These are phyloP conservation scores for Wickerhamomyces chambardii DNA, from an alignment of 805 yeast genomes.

Conservation along the genomic window DNA sequence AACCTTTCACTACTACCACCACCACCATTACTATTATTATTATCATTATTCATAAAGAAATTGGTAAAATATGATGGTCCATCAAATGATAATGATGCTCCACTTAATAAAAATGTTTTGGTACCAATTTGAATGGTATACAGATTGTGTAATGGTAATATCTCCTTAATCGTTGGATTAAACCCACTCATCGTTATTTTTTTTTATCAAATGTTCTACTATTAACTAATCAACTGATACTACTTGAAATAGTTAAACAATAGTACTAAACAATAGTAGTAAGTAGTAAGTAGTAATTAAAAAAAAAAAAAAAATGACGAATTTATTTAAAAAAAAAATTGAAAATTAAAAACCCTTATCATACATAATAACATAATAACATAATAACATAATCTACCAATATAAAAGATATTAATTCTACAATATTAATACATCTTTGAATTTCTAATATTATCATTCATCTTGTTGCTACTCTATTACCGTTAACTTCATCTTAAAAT, in stretches of 20 bases:
- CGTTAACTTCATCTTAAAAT: too few relatives aligned
- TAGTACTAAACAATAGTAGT: too few relatives aligned
- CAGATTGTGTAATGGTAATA: constrained; percentile 62
- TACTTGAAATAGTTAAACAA: too few relatives aligned
- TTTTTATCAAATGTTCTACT: neutral
- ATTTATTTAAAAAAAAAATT: neutral
- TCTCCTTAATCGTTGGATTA: constrained; percentile 35
- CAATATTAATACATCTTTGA: too few relatives aligned
- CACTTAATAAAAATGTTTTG: constrained; percentile 49
- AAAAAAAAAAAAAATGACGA: neutral
- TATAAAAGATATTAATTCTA: too few relatives aligned
- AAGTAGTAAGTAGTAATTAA: neutral
- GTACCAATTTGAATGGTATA: constrained; percentile 67
- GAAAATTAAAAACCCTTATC: too few relatives aligned
- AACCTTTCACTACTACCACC: constrained; percentile 29
- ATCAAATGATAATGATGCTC: constrained; percentile 80
- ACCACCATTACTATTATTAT: constrained; percentile 21
- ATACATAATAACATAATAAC: too few relatives aligned
- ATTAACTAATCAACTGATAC: neutral
- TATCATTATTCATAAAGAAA: constrained; percentile 36
- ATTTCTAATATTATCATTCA: too few relatives aligned
- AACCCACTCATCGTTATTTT: constrained; percentile 1
- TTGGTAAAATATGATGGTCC: constrained; percentile 84
- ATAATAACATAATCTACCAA: too few relatives aligned
- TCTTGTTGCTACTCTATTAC: too few relatives aligned